Evolutionary conservation across 177 flowering plant species (phyloP), one percentile per base, ranked within the genome.

Genomic region (Vitis hybrid): DNA sequence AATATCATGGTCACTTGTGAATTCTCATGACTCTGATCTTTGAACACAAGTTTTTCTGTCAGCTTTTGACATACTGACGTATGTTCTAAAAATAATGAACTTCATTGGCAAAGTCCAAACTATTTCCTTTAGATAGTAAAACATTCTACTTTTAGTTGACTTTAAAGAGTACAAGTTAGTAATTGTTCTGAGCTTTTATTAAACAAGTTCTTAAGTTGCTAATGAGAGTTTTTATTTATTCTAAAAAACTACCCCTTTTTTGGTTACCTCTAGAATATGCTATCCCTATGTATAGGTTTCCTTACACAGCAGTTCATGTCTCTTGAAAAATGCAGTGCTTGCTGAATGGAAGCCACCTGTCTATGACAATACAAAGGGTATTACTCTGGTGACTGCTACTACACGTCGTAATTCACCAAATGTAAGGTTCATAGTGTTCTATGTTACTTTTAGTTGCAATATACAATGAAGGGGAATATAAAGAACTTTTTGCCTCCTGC

Each of bases 261-360:
- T 51, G 4, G 13, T 66, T 66, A 13, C 14, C 14, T 50, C 6
- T 31, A 14, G 64, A 61, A n/a, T 15, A 10, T 34, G 10, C 48
- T 34, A 15, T 61, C 13, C 5, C 39, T 18, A 59, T 64, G 9
- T 45, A 20, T 70, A 10, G 1, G 59, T 45, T 53, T 62, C 50
- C 45, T 39, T 62, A 54, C 10, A 26, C 39, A 50, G 10, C 14
- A 10, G 45, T 39, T 39, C 31, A 9, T 16, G 53, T 59, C 18
- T 63, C 22, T 61, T 15, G 13, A 29, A 20, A 56, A 69, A 55
- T 77, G 73, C 88, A 95, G 99, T 95, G 73, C 97, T 93, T 77
- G 82, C 99, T 68, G 99, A 95, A 75, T 91, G 98, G 98, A 96
- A 96, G 78, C 99, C 97, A 29, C 97, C 98, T 22, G 95, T 90